phyloP scores from a whole-genome alignment of 1,139 yeast genomes.

The Pneumocystis carinii region DNA sequence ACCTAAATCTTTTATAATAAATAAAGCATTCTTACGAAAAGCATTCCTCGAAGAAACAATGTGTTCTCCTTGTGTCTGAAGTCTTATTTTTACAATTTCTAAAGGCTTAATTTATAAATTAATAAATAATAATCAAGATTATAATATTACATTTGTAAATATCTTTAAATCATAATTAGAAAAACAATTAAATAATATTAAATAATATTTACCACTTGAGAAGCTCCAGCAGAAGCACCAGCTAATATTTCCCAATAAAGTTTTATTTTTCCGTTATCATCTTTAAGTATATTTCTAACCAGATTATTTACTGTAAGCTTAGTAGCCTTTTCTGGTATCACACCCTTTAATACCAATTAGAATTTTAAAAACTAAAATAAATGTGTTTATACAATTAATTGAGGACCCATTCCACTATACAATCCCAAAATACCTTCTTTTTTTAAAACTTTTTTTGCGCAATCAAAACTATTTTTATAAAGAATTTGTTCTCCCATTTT shows the following conservation, averaged over 20 bases:
- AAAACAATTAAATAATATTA: background rate
- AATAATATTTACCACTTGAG: slow-evolving; percentile 47
- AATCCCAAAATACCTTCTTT: slow-evolving; percentile 79
- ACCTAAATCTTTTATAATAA: slow-evolving; percentile 68
- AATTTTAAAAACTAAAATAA: background rate
- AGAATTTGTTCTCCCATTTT: slow-evolving; percentile 37
- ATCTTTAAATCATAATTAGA: background rate
- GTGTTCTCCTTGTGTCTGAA: slow-evolving; percentile 82
- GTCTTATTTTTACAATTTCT: slow-evolving; percentile 86
- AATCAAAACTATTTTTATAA: slow-evolving; percentile 73
- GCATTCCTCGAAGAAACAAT: slow-evolving; percentile 30
- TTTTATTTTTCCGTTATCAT: slow-evolving; percentile 40
- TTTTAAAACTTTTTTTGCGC: slow-evolving; percentile 60
- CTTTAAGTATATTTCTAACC: slow-evolving; percentile 59
- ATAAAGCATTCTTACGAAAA: slow-evolving; percentile 43
- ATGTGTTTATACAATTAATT: slow-evolving; percentile 36
- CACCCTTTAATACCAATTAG: slow-evolving; percentile 35
- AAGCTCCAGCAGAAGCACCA: slow-evolving; percentile 90
- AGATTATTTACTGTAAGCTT: slow-evolving; percentile 88
- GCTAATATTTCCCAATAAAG: slow-evolving; percentile 65
- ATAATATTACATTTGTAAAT: background rate
- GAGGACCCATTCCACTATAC: slow-evolving; percentile 89
- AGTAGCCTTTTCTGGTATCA: slow-evolving; percentile 96
- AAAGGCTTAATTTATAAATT: slow-evolving; percentile 75
- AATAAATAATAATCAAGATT: background rate